A percentile compares a stretch with the other conserved stretches of the same genome.
phyloP scores from a whole-genome alignment of 2,329 filamentous ascomycete species.

The Monosporascus ibericus region DNA sequence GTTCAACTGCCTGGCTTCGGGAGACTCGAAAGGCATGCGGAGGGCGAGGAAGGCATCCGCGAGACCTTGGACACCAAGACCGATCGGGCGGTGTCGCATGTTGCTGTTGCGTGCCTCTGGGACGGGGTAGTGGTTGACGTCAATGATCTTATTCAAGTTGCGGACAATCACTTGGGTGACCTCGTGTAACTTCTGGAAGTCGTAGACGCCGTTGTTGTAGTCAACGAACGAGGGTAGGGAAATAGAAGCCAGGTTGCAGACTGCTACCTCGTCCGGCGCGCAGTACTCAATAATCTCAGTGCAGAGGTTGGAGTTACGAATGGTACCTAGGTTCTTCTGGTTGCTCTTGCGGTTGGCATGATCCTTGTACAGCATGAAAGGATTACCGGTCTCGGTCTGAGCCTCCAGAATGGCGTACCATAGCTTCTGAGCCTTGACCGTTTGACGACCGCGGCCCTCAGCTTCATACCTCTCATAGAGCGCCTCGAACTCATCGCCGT shows the following conservation, averaged over 20 bases:
- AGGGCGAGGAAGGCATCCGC: constrained; percentile 97
- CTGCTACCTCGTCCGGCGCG: constrained; percentile 94
- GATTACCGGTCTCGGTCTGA: constrained; percentile 97
- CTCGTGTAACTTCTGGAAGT: constrained; percentile 96
- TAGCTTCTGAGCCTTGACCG: constrained; percentile 94
- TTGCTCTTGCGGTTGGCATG: constrained; percentile 98
- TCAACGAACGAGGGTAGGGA: constrained; percentile 89
- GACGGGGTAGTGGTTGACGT: constrained; percentile 98
- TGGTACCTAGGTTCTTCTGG: constrained; percentile 98
- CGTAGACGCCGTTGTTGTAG: constrained; percentile 74
- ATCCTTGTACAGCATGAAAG: constrained; percentile 99
- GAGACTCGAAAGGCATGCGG: constrained; percentile 93
- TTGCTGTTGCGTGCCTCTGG: constrained; percentile 91
- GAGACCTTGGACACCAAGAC: constrained; percentile 94
- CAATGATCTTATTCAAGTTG: constrained; percentile 97
- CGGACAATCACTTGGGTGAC: constrained; percentile 86
- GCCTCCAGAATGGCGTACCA: constrained; percentile 99
- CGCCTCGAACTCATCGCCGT: constrained; percentile 94
- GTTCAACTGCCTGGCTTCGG: constrained; percentile 89
- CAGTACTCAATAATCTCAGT: constrained; percentile 98
- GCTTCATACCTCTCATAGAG: constrained; percentile 90
- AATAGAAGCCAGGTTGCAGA: constrained; percentile 95
- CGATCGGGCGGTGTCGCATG: constrained; percentile 92
- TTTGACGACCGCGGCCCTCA: constrained; percentile 81
- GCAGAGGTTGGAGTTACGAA: constrained; percentile 97